Percentiles rank a stretch among this genome's conserved stretches.
Conservation (phyloP, 2,329 filamentous ascomycete genomes). For the Ceratocystiopsis sp. region DNA sequence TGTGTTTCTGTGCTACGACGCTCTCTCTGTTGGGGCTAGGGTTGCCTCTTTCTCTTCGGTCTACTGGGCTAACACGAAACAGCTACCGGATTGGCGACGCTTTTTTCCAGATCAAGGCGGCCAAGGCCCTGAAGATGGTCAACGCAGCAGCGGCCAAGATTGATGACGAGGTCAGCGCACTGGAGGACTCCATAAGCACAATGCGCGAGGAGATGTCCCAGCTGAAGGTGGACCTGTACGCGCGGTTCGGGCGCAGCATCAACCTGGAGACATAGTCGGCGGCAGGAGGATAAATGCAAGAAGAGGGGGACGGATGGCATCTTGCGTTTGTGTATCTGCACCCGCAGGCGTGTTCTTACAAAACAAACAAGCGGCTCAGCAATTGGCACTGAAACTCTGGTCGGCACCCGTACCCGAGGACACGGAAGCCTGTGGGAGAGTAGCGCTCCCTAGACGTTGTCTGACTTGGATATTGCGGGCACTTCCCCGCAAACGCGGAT, state of each 20-base stretch:
- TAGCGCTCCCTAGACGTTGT: no score
- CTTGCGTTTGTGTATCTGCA: background rate
- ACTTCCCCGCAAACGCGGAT: no score
- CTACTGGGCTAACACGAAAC: conserved; percentile 4
- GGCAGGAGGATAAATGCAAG: no score
- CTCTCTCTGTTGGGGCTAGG: background rate
- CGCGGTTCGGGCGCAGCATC: conserved; percentile 89
- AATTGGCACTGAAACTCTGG: no score
- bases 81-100: conserved; percentile 96
- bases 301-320: background rate
- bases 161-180: conserved; percentile 54
- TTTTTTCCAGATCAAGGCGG: conserved; percentile 72
- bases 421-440: no score
- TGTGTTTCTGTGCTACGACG: background rate
- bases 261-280: conserved; percentile 66
- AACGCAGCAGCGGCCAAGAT: conserved; percentile 52
- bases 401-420: no score
- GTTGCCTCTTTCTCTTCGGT: background rate
- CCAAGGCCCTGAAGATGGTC: conserved; percentile 77
- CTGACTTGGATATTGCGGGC: no score
- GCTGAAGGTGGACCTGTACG: conserved; percentile 85
- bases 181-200: conserved; percentile 60
- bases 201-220: conserved; percentile 76
- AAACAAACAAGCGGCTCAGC: no score
- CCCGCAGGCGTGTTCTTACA: no score